Conservation (phyloP, 1,284 basidiomycete species). For the Cryptococcus sp. region DNA sequence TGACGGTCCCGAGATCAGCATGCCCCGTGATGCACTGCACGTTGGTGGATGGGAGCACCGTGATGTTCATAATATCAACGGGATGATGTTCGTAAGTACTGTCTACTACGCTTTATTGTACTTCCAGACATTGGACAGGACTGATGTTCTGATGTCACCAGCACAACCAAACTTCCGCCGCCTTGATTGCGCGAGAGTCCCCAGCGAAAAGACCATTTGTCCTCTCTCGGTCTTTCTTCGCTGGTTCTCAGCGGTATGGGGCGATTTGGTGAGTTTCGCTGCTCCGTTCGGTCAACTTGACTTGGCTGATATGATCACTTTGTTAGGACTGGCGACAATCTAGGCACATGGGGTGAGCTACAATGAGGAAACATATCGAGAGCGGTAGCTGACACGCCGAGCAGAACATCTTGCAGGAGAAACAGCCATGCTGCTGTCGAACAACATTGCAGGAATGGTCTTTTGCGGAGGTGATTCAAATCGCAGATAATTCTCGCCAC, state of each 20-base stretch:
- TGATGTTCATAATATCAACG: slow-evolving; percentile 65
- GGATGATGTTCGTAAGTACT: slow-evolving; percentile 53
- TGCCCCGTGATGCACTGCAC: slow-evolving; percentile 92
- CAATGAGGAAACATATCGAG: too few relatives aligned
- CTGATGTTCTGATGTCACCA: slow-evolving; percentile 36
- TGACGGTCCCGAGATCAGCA: slow-evolving; percentile 96
- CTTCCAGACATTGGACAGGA: background rate
- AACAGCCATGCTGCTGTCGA: slow-evolving; percentile 89
- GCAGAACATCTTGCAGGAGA: slow-evolving; percentile 87
- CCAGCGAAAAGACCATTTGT: slow-evolving; percentile 86
- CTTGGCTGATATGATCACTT: background rate
- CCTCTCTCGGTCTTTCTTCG: slow-evolving; percentile 90
- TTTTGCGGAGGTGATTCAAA: slow-evolving; percentile 79
- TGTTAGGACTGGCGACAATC: slow-evolving; percentile 84
- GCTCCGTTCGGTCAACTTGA: background rate
- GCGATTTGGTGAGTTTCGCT: slow-evolving; percentile 74
- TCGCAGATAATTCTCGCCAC: background rate
- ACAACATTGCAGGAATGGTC: slow-evolving; percentile 89
- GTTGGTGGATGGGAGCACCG: slow-evolving; percentile 93
- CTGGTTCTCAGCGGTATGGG: slow-evolving; percentile 92
- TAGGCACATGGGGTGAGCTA: slow-evolving; percentile 79
- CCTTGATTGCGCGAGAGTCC: slow-evolving; percentile 72
- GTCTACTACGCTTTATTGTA: background rate
- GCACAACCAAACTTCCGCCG: slow-evolving; percentile 85
- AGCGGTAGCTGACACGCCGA: slow-evolving; percentile 2